Evolutionary conservation across 164 flowering plant genomes (phyloP), one percentile per base, ranked within the genome.

Genomic region (Kalanchoe fedtschenkoi): DNA sequence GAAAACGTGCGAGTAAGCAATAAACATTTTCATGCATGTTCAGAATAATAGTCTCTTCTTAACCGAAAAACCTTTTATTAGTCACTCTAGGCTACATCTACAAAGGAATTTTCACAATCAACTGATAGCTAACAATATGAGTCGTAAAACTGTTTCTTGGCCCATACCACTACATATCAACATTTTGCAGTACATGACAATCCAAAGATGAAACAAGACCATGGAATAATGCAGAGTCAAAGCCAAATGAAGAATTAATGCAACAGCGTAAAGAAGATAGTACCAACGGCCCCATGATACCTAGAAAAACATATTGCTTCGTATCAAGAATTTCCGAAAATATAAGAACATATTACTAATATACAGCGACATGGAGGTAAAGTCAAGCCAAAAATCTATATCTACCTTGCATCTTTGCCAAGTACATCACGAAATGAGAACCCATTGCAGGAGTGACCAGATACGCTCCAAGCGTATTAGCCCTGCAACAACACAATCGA

Each of bases 351-450:
- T 26, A n/a, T n/a, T n/a, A n/a, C n/a, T n/a, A n/a, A n/a, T n/a
- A 2, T 24, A 37, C 8, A 9, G 39, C 16, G 26, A 26, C 4
- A 11, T 10, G 11, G 26, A 51, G 17, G 16, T 37, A 51, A 51
- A 51, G 30, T 35, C 5, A 58, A 15, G 24, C 11, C 13, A 34
- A 35, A 58, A 34, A 37, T 37, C 16, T 33, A 11, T 0, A 22
- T 68, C 14, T 68, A 90, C 99, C 97, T 88, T 81, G 78, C 96
- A 93, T 83, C 72, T 87, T 88, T 39, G 91, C 95, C 61, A 93
- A 72, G 72, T 86, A 93, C 99, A 93, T 93, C 19, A 78, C 89
- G 74, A 90, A 93, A 62, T 93, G 95, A 17, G 99, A 73, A 42
- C 99, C 99, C 81, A 88, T 81, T 7, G 80, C 95, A 13, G 99